A percentile compares a stretch with the other conserved stretches of the same genome.
phyloP scores from a whole-genome alignment of 2,329 filamentous ascomycete genomes.

The Cordyceps pruinosa region DNA sequence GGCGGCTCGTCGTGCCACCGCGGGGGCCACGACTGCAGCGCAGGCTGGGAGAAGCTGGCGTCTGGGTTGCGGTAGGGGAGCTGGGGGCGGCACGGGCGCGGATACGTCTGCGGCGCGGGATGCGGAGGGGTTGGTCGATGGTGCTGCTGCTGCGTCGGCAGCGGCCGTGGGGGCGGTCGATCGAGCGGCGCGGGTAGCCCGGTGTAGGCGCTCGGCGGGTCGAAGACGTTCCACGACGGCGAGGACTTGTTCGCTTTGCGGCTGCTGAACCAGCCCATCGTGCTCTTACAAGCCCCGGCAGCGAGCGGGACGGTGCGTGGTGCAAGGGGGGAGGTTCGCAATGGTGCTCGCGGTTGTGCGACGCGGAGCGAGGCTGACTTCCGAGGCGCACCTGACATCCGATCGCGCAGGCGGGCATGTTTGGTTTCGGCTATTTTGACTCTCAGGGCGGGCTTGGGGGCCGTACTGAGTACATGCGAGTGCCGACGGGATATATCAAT shows the following conservation, averaged over 20 bases:
- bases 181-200: constrained; percentile 13
- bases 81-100: background rate
- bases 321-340: too few relatives aligned
- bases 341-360: too few relatives aligned
- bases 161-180: background rate
- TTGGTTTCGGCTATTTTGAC: too few relatives aligned
- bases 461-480: too few relatives aligned
- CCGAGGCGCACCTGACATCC: too few relatives aligned
- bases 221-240: constrained; percentile 1
- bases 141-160: background rate
- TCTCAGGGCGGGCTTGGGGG: too few relatives aligned
- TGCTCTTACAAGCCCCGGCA: background rate
- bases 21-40: background rate
- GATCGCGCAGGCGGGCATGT: too few relatives aligned
- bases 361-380: too few relatives aligned
- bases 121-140: background rate
- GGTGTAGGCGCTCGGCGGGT: constrained; percentile 15
- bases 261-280: constrained; percentile 11
- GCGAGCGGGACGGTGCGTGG: too few relatives aligned
- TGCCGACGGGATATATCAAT: too few relatives aligned
- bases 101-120: background rate
- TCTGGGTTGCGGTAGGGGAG: constrained; percentile 1
- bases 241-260: background rate
- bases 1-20: background rate
- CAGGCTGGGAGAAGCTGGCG: background rate